These are phyloP conservation scores for Candida sanyiensis DNA, from an alignment of 805 yeast genomes.

Conservation along the genomic window DNA sequence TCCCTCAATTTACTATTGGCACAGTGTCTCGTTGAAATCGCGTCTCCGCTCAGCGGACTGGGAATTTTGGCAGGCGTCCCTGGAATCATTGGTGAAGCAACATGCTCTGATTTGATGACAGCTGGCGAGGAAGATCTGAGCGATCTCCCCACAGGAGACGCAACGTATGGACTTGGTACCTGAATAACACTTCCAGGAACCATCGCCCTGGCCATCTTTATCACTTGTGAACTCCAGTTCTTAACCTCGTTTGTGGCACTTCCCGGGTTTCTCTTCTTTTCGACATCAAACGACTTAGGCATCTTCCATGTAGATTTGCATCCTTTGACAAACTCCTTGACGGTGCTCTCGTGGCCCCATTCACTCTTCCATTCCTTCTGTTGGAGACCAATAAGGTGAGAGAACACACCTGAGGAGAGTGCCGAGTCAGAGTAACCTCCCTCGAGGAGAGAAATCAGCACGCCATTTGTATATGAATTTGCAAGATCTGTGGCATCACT, in stretches of 20 bases:
- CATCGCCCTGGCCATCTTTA: conserved; percentile 56
- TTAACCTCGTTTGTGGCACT: conserved; percentile 43
- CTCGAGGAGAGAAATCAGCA: conserved; percentile 63
- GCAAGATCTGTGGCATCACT: conserved; percentile 68
- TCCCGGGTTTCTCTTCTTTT: background rate
- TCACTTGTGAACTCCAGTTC: conserved; percentile 61
- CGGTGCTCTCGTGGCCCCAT: conserved; percentile 60
- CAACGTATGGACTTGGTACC: conserved; percentile 3
- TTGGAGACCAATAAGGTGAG: conserved; percentile 71
- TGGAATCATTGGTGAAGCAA: too few relatives aligned
- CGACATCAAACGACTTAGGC: background rate
- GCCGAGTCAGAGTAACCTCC: conserved; percentile 89
- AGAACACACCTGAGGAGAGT: conserved; percentile 67
- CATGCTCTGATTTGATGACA: too few relatives aligned
- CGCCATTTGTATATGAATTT: conserved; percentile 53
- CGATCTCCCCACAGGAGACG: conserved; percentile 5
- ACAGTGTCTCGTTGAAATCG: too few relatives aligned
- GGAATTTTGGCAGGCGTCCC: too few relatives aligned
- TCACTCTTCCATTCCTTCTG: conserved; percentile 50
- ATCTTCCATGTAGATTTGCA: conserved; percentile 60
- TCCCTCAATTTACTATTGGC: too few relatives aligned
- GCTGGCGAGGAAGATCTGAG: conserved; percentile 14
- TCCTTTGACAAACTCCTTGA: conserved; percentile 61
- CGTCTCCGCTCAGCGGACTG: too few relatives aligned
- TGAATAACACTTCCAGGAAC: conserved; percentile 36